Base-by-base conservation (phyloP, 2,329 filamentous ascomycete species). In the Phoma sp. region DNA sequence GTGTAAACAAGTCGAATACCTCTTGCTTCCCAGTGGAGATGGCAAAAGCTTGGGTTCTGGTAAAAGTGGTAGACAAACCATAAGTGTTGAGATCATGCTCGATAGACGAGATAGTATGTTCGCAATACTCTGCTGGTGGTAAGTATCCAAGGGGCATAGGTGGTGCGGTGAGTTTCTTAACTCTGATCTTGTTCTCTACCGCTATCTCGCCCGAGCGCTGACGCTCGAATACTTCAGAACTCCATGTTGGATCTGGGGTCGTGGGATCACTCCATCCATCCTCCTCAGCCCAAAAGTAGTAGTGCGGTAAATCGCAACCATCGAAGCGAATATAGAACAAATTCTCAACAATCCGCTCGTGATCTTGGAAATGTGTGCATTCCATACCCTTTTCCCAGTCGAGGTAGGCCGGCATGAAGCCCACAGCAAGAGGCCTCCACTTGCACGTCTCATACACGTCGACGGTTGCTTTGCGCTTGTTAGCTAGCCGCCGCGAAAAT, bases 301-400 rank as follows among this genome's bases (percentile, higher is more conserved):
- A 74, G 39, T 70, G 68, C 17, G 72, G 72, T 1, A 74, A 45
- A 38, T 68, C 62, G 32, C 64, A 67, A 2, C 62, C 61, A 2
- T 37, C 51, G 29, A 72, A 71, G 10, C 67, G 61, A 1, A 74
- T 56, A 30, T 60, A 74, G 39, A 62, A 71, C 14, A 74, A 32
- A 11, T 62, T 67, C 0, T 63, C 58, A 1, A 71, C 32, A 4
- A 37, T 37, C 7, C 37, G 42, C 14, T 48, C 5, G 1, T 15
- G 17, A 18, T 34, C 17, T 12, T 57, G 18, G 10, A 52, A 23
- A 1, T 28, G 10, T 11, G 5, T 5, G 6, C 2, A 10, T 7
- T 38, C 4, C 6, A 38, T 42, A 32, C 11, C 30, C 21, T 17
- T 18, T 5, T 53, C 52, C 37, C 58, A 67, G 23, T 66, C 64